Percentiles rank a stretch among this genome's conserved stretches.
These are phyloP conservation scores for Alloascoidea africana DNA, from an alignment of 805 yeast genomes.

Conservation along the genomic window DNA sequence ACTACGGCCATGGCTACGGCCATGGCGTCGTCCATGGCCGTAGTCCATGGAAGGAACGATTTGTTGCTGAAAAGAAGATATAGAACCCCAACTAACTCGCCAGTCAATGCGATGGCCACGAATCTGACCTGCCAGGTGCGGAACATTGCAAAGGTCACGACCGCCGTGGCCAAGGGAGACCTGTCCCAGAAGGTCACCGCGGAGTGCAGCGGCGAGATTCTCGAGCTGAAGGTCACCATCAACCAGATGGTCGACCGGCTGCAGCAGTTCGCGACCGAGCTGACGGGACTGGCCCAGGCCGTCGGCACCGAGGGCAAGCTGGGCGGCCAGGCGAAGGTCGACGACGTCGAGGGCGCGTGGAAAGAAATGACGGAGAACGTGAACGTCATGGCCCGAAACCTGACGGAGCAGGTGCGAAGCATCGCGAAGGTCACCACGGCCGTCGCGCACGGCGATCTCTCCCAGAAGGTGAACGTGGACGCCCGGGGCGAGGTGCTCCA, in stretches of 20 bases:
- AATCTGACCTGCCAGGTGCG: constrained; percentile 81
- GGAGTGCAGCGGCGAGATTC: constrained; percentile 69
- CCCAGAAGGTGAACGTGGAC: constrained; percentile 75
- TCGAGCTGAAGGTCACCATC: constrained; percentile 70
- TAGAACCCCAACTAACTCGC: no score
- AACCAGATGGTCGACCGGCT: constrained; percentile 82
- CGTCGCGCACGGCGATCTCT: constrained; percentile 79
- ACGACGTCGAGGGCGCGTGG: constrained; percentile 80
- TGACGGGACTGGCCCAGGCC: constrained; percentile 71
- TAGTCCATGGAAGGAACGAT: no score
- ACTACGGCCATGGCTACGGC: no score
- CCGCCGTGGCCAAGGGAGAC: constrained; percentile 79
- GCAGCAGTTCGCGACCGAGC: constrained; percentile 71
- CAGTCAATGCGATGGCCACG: constrained; percentile 82
- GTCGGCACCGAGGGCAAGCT: constrained; percentile 82
- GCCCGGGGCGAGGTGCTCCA: constrained; percentile 87
- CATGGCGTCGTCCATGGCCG: no score
- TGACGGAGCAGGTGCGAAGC: constrained; percentile 78
- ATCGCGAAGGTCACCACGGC: constrained; percentile 88
- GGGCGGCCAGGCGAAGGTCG: constrained; percentile 79
- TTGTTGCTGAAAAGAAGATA: no score
- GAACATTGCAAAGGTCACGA: constrained; percentile 75
- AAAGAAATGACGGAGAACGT: constrained; percentile 71
- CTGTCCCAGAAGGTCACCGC: constrained; percentile 71
- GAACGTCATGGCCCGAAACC: constrained; percentile 76